Base-by-base conservation (phyloP, 768 basidiomycete genomes). In the Kockovaella imperatae region DNA sequence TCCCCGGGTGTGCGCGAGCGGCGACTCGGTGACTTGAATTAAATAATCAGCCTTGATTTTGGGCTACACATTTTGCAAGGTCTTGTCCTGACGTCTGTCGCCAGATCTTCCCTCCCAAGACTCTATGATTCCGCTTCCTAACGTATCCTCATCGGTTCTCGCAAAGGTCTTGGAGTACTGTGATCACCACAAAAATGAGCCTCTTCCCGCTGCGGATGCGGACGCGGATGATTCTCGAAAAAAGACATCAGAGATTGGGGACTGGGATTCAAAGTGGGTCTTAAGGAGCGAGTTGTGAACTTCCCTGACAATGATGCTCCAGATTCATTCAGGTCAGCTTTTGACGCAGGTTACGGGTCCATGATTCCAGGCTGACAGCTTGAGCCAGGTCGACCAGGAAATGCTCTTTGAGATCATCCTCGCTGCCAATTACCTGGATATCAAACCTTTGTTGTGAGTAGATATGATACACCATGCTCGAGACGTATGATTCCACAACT, bases 401-500 rank as follows among this genome's bases (percentile, higher is more conserved):
- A 97, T 97, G 93, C 79, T 99, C 5, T 97, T 97, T 59, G 95
- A 99, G 76, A 99, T 97, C 71, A 99, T 97, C 72, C 83, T 97
- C 47, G 95, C 95, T 8, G 95, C 95, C 56, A 99, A 99, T 77
- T 99, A 99, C 75, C 84, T 99, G 59, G 95, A 99, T 68, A 97
- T 99, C 79, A 97, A 97, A 76, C 85, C 91, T 18, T 80, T 97
- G 40, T 81, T 97, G 93, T 95, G 64, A 59, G 86, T 76, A 14
- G 31, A 10, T 32, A 10, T 32, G 31, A 10, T 32, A 10, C 31
- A 10, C 10, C 31, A 32, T n/a, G 10, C n/a, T 10, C 31, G 31
- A 32, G n/a, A 14, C 38, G 38, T 39, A 8, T 11, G 11, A 18
- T 21, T 24, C 11, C 7, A 35, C n/a, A 38, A 30, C 17, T n/a